Conservation (phyloP, 176 grass and related monocot genomes). For the Secale cereale region DNA sequence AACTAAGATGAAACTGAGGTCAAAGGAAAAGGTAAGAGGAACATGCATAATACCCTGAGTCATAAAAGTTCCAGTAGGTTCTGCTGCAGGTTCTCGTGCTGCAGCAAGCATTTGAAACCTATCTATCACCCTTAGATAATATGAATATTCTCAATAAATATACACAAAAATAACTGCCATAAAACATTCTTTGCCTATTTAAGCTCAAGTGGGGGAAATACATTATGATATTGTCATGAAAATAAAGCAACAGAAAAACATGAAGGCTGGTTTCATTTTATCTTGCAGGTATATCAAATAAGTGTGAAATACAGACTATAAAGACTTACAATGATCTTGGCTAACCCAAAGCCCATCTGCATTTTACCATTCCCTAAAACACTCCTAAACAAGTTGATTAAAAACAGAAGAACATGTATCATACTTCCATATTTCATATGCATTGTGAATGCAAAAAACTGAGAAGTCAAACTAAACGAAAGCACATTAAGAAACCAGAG, state of each 20-base stretch:
- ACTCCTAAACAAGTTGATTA: not conserved
- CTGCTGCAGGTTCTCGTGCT: not conserved
- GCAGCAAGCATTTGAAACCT: not conserved
- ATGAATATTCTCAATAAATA: not conserved
- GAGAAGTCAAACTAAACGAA: conserved; percentile 24
- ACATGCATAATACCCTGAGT: not conserved
- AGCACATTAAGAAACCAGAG: not conserved
- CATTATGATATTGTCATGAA: not conserved
- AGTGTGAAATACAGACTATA: not conserved
- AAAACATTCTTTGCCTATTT: not conserved
- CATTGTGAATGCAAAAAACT: conserved; percentile 3
- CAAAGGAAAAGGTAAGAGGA: not conserved
- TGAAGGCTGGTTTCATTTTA: not conserved
- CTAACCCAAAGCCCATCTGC: not conserved
- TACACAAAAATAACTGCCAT: not conserved
- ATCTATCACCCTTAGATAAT: not conserved
- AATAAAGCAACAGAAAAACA: not conserved
- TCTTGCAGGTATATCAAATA: not conserved
- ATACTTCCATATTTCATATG: not conserved
- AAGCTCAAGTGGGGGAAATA: conserved; percentile 5
- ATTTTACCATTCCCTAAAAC: not conserved
- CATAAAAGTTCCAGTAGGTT: not conserved
- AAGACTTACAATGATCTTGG: not conserved
- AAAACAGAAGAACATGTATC: not conserved
- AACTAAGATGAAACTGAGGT: not conserved